Base-by-base conservation (phyloP, 441 rosid genomes). In the Croton setiger region DNA sequence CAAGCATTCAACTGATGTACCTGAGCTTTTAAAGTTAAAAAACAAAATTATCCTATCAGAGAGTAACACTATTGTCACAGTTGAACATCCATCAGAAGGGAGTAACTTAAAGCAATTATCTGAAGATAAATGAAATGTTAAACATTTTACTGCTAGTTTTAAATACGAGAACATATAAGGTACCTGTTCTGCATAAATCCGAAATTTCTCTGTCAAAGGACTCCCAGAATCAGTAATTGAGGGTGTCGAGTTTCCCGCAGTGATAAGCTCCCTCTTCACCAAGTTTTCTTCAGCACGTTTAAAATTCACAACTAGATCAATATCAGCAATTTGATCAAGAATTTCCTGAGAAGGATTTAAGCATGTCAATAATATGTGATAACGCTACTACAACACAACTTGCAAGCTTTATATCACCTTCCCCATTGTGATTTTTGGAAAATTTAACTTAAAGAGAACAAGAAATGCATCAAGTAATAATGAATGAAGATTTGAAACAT, bases 271-370 rank as follows among this genome's bases (percentile, higher is more conserved):
- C 33, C 60, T 82, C 48, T 78, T 79, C 54, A 77, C 48, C 71
- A 73, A 57, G 23, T 70, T 76, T 12, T 83, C 86, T 71, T 83
- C 81, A 11, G 79, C 68, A 68, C 83, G 74, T 78, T 89, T 88
- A 35, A 93, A 86, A 77, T 91, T 93, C 63, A 91, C 80, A 58
- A 93, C 97, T 53, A 91, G 84, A 82, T 93, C 93, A 79, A 91
- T 74, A 69, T 88, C 90, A 35, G 87, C 86, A 72, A 89, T 81
- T 69, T 81, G 85, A 69, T 88, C 97, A 78, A 93, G 97, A 74
- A 87, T 85, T 75, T 90, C 96, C 98, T 90, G 89, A 72, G 13
- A 71, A 45, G 61, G 36, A 67, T 18, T 53, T 35, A 17, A 3
- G 27, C 64, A 54, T 65, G 41, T 55, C 15, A 55, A 41, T 23